Percentiles rank a stretch among this genome's conserved stretches.
phyloP scores from a whole-genome alignment of 1,284 basidiomycete species.

The Moniliophthora roreri region DNA sequence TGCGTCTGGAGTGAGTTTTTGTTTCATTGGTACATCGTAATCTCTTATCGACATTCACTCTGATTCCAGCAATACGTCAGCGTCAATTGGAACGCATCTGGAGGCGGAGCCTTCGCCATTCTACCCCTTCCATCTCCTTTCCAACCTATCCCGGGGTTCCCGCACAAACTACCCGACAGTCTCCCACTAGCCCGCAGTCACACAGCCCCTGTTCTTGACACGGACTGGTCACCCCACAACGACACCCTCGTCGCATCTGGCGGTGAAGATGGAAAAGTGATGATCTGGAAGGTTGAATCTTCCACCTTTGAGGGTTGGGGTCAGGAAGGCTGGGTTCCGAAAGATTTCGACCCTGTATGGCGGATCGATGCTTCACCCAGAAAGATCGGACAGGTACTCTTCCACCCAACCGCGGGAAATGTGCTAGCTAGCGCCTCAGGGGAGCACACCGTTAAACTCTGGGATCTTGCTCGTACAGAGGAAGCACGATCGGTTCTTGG shows the following conservation, averaged over 20 bases:
- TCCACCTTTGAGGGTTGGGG: slow-evolving; percentile 84
- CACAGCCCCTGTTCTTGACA: slow-evolving; percentile 89
- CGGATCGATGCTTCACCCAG: slow-evolving; percentile 75
- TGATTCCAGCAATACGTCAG: slow-evolving; percentile 73
- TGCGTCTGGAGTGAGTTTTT: slow-evolving; percentile 70
- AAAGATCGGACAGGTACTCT: slow-evolving; percentile 93
- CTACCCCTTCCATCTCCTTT: slow-evolving; percentile 84
- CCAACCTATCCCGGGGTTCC: slow-evolving; percentile 53
- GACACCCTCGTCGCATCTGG: slow-evolving; percentile 88
- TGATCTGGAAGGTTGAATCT: slow-evolving; percentile 85
- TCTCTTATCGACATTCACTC: background rate
- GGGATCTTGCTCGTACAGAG: slow-evolving; percentile 81
- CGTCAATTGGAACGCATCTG: slow-evolving; percentile 94
- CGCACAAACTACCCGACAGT: slow-evolving; percentile 87
- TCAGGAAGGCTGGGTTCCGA: slow-evolving; percentile 77
- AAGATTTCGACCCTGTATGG: slow-evolving; percentile 82
- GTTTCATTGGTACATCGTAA: background rate
- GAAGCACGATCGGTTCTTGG: slow-evolving; percentile 61
- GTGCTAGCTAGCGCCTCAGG: slow-evolving; percentile 88
- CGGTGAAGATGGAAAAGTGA: slow-evolving; percentile 91
- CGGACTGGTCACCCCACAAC: slow-evolving; percentile 95
- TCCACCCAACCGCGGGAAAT: slow-evolving; percentile 90
- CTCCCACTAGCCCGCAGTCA: slow-evolving; percentile 90
- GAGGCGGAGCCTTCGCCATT: slow-evolving; percentile 94
- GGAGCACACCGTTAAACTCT: slow-evolving; percentile 89